Evolutionary conservation across 2,329 filamentous ascomycete genomes (phyloP).

Genomic region (Xylariaceae sp.): DNA sequence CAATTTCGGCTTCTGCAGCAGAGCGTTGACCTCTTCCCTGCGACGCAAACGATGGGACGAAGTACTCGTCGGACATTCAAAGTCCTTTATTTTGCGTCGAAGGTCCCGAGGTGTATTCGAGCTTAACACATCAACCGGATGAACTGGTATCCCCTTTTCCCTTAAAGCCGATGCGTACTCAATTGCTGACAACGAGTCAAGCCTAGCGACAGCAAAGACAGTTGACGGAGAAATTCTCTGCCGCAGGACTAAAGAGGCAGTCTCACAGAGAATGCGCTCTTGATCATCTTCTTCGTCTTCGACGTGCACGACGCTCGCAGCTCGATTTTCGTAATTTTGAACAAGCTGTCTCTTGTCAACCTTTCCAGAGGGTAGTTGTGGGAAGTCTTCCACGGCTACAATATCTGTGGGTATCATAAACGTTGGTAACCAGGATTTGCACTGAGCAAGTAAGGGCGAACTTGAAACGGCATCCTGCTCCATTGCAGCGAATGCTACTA

Average conservation of each 20-base stretch:
- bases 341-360: conserved; percentile 68
- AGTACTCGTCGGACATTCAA: background rate
- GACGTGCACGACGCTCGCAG: background rate
- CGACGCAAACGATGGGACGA: background rate
- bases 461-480: conserved; percentile 39
- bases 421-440: conserved; percentile 71
- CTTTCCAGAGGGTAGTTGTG: conserved; percentile 79
- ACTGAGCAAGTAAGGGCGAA: conserved; percentile 53
- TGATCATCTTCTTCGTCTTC: conserved; percentile 30
- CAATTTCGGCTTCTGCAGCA: conserved; percentile 8
- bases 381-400: conserved; percentile 61
- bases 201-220: conserved; percentile 32
- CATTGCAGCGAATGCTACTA: conserved; percentile 73
- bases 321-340: conserved; percentile 42
- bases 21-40: background rate
- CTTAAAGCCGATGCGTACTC: conserved; percentile 63
- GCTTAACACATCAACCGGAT: conserved; percentile 61
- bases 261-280: conserved; percentile 35
- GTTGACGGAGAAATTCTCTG: conserved; percentile 26
- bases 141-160: conserved; percentile 50
- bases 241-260: conserved; percentile 29
- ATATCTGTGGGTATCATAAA: conserved; percentile 83
- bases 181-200: conserved; percentile 44
- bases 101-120: conserved; percentile 42
- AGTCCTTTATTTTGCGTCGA: conserved; percentile 7